A percentile compares a stretch with the other conserved stretches of the same genome.
Conservation (phyloP, 192 early-diverging fungal species). For the Mortierella alpina region DNA sequence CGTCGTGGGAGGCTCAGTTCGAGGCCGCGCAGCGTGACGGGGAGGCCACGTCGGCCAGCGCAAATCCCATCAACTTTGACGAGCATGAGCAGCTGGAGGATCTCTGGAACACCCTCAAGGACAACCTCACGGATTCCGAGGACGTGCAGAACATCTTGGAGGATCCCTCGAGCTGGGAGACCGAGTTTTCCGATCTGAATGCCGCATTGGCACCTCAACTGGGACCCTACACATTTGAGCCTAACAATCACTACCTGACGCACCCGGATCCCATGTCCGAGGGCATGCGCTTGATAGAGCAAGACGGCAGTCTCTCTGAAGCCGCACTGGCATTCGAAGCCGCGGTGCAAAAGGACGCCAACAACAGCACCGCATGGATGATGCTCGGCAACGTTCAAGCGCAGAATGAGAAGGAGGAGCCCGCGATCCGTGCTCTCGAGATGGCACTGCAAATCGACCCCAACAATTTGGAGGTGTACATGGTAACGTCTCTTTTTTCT, state of each 20-base stretch:
- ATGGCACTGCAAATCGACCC: slow-evolving; percentile 85
- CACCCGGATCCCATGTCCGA: slow-evolving; percentile 71
- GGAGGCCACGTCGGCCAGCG: slow-evolving; percentile 51
- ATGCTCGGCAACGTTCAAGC: slow-evolving; percentile 93
- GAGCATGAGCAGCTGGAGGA: slow-evolving; percentile 61
- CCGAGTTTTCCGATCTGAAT: slow-evolving; percentile 56
- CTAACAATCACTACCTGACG: slow-evolving; percentile 76
- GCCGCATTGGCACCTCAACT: slow-evolving; percentile 72
- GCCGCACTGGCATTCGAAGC: slow-evolving; percentile 94
- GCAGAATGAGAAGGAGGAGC: slow-evolving; percentile 97
- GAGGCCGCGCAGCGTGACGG: slow-evolving; percentile 58
- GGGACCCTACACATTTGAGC: slow-evolving; percentile 86
- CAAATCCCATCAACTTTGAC: slow-evolving; percentile 56
- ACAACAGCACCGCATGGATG: slow-evolving; percentile 88
- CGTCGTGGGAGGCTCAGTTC: slow-evolving; percentile 71
- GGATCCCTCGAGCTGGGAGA: slow-evolving; percentile 38
- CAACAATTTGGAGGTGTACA: slow-evolving; percentile 68
- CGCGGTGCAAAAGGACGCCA: slow-evolving; percentile 80
- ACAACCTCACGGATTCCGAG: slow-evolving; percentile 42
- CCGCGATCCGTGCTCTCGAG: slow-evolving; percentile 92
- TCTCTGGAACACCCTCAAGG: slow-evolving; percentile 62
- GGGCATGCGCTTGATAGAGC: slow-evolving; percentile 62
- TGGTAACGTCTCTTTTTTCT: slow-evolving; percentile 55
- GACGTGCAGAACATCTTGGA: slow-evolving; percentile 50
- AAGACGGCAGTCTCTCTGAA: slow-evolving; percentile 79